These are phyloP conservation scores for Torulaspora gathmanii DNA, from an alignment of 805 yeast species.

Conservation along the genomic window DNA sequence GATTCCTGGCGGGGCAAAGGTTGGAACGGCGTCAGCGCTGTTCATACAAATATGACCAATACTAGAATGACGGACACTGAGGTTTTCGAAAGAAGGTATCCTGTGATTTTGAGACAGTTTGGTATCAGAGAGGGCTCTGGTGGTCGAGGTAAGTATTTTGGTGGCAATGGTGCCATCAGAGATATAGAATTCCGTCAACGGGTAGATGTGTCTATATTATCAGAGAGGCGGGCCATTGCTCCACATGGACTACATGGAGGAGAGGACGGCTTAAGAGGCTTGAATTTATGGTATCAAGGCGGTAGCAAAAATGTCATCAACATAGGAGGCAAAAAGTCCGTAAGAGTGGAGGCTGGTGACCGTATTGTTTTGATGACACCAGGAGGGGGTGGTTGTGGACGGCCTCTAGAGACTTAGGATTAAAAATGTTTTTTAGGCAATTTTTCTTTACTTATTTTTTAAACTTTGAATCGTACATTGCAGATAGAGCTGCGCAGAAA, in stretches of 20 bases:
- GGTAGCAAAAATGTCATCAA: conserved; percentile 37
- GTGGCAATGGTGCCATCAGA: conserved; percentile 84
- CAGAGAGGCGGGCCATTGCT: conserved; percentile 77
- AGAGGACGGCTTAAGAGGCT: conserved; percentile 65
- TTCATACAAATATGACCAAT: conserved; percentile 91
- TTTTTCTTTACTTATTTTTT: too few species aligned
- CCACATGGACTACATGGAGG: conserved; percentile 92
- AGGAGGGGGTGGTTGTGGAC: conserved; percentile 83
- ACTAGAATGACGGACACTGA: conserved; percentile 91
- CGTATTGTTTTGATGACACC: conserved; percentile 66
- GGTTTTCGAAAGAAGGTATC: conserved; percentile 81
- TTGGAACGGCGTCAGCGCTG: conserved; percentile 86
- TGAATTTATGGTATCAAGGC: conserved; percentile 49
- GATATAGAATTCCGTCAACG: conserved; percentile 75
- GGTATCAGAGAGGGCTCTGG: conserved; percentile 74
- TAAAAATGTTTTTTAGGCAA: too few species aligned
- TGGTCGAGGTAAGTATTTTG: conserved; percentile 64
- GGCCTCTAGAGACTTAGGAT: too few species aligned
- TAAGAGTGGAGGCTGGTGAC: conserved; percentile 56
- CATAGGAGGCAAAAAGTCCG: conserved; percentile 70
- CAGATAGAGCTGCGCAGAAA: too few species aligned
- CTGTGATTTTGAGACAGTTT: conserved; percentile 70
- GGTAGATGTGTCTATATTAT: conserved; percentile 71
- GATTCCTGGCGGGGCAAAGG: conserved; percentile 53
- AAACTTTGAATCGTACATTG: too few species aligned